phyloP scores from a whole-genome alignment of 2,329 filamentous ascomycete species.

The Microascus cirrosus region DNA sequence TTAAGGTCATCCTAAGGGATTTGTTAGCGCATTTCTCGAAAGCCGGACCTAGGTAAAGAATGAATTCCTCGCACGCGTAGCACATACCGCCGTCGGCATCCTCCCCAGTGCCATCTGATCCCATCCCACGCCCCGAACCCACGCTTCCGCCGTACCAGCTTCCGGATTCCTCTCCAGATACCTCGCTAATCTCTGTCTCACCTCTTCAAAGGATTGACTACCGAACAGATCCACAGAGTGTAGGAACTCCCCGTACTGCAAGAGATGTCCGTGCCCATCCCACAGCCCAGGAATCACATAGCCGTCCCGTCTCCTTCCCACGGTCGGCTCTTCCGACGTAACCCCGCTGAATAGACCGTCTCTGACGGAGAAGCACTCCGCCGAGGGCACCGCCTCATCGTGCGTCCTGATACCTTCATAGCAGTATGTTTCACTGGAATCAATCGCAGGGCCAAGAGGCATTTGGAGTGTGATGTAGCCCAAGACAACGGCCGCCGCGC shows the following conservation, averaged over 20 bases:
- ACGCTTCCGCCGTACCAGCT: constrained; percentile 41
- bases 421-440: constrained; percentile 17
- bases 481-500: constrained; percentile 1
- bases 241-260: constrained; percentile 56
- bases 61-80: background rate
- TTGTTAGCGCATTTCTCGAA: background rate
- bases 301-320: constrained; percentile 22
- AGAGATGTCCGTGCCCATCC: constrained; percentile 59
- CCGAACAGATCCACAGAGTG: constrained; percentile 56
- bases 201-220: constrained; percentile 39
- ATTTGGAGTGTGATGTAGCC: constrained; percentile 1
- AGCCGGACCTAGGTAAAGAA: background rate
- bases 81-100: constrained; percentile 53
- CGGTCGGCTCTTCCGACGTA: constrained; percentile 21
- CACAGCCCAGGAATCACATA: constrained; percentile 57
- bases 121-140: constrained; percentile 60
- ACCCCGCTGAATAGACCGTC: constrained; percentile 40
- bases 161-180: constrained; percentile 39
- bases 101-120: constrained; percentile 54
- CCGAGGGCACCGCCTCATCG: constrained; percentile 20
- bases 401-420: constrained; percentile 26
- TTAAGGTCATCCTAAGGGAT: constrained; percentile 33
- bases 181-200: constrained; percentile 35
- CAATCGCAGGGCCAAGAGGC: background rate
- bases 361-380: constrained; percentile 44